Base-by-base conservation (phyloP, 169 alveolate species). In the Plasmodium falciparum region DNA sequence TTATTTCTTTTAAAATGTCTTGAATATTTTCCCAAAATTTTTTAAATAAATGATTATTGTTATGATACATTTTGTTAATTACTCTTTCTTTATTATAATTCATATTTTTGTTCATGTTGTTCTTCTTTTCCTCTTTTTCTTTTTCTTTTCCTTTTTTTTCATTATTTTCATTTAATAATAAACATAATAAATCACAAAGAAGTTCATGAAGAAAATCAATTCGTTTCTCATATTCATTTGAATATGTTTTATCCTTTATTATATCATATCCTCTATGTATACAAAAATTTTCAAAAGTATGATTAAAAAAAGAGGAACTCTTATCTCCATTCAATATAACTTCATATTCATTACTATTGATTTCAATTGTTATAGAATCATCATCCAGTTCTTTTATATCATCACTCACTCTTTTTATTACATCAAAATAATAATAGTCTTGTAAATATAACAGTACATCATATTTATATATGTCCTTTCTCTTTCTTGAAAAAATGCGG, bases 361-460 rank as follows among this genome's bases (percentile, higher is more conserved):
- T n/a, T 22, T 76, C 78, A 49, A 76, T 52, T 17, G 54, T 33
- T 22, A 33, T n/a, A 5, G 69, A 49, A 13, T 29, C 43, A 13
- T 54, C 58, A 29, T 76, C 89, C 24, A 76, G n/a, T 56, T 76
- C 89, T 26, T 76, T 76, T 66, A 76, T 76, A 43, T 76, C 89
- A 24, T 49, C 72, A 45, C 89, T 76, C 26, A 76, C 71, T 29
- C 24, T 49, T 15, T 69, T 52, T 8, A 76, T 12, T 11, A 76
- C 15, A 20, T 76, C 89, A 29, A 76, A 76, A 49, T 76, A 76
- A 63, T 76, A 76, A 56, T 65, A 50, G 15, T 76, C 89, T 24
- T 76, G 78, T 58, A 76, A 47, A 58, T 65, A 76, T 45, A 76
- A 61, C 11, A 76, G 39, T n/a, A 76, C 59, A 71, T 76, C 89